These are phyloP conservation scores for Aspergillus persii DNA, from an alignment of 2,329 filamentous ascomycete species.

Conservation along the genomic window DNA sequence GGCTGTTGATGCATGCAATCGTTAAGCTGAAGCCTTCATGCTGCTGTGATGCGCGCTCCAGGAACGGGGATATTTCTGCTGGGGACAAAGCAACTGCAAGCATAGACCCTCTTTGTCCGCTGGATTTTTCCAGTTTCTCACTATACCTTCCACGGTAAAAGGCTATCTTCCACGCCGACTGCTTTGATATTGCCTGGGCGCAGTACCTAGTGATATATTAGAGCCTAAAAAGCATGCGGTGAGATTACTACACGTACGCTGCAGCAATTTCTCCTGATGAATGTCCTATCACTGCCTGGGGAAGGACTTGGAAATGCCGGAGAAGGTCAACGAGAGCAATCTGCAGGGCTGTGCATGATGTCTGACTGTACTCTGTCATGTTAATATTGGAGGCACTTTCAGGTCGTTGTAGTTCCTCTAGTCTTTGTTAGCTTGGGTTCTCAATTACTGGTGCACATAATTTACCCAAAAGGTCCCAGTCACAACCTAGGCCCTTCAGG, in stretches of 20 bases:
- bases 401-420: background rate
- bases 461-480: background rate
- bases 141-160: background rate
- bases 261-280: background rate
- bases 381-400: background rate
- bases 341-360: background rate
- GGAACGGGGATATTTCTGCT: background rate
- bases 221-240: background rate
- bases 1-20: background rate
- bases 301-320: background rate
- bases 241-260: background rate
- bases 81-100: background rate
- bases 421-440: background rate
- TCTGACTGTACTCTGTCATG: background rate
- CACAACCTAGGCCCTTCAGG: background rate
- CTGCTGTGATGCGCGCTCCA: background rate
- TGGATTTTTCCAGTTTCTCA: background rate
- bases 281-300: background rate
- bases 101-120: background rate
- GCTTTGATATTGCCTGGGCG: background rate
- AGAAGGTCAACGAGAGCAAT: background rate
- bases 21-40: background rate
- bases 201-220: background rate
- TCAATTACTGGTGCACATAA: background rate
- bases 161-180: background rate